Conservation (phyloP, 129 eudicot species). For the Calendula officinalis region DNA sequence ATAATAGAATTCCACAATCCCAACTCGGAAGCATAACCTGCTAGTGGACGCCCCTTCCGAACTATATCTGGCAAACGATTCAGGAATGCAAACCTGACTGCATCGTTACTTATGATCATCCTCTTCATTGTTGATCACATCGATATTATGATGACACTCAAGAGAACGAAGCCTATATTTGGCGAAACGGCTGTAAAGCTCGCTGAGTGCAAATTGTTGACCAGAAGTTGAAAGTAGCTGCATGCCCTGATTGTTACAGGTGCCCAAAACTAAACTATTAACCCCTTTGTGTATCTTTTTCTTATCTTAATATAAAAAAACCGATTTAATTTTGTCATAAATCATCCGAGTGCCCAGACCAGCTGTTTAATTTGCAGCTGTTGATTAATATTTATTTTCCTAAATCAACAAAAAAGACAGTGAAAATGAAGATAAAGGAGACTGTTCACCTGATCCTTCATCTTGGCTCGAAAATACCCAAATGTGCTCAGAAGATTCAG, state of each 20-base stretch:
- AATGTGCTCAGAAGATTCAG: neutral
- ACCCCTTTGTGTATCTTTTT: too few relatives aligned
- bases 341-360: neutral
- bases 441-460: neutral
- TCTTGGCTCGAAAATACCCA: conserved; percentile 13
- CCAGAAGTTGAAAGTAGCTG: neutral
- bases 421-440: neutral
- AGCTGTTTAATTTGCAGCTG: neutral
- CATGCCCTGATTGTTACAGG: neutral
- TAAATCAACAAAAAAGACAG: neutral
- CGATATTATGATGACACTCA: neutral
- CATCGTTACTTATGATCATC: neutral
- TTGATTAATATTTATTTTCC: too few relatives aligned
- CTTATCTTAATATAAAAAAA: too few relatives aligned
- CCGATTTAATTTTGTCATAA: neutral
- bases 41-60: neutral
- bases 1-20: neutral
- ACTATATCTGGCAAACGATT: neutral
- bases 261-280: neutral
- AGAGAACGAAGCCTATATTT: neutral
- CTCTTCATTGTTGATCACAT: neutral
- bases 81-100: neutral
- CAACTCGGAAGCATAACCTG: neutral
- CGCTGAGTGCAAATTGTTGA: neutral
- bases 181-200: neutral